Conservation (phyloP, 2,329 filamentous ascomycete species). For the Penicillium nordicum region DNA sequence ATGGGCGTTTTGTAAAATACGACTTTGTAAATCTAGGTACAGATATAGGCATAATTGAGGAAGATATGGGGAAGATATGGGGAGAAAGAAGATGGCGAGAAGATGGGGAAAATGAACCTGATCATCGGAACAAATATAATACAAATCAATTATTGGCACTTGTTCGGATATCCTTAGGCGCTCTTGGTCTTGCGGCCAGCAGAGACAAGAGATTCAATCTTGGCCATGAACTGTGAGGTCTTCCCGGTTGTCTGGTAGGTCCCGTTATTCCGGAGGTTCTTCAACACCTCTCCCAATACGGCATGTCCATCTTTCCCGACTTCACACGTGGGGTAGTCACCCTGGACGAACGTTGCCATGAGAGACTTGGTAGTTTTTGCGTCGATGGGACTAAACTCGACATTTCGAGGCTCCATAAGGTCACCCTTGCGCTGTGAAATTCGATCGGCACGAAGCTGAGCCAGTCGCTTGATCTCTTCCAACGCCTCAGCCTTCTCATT, state of each 20-base stretch:
- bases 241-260: constrained; percentile 40
- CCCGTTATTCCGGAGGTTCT: constrained; percentile 40
- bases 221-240: constrained; percentile 36
- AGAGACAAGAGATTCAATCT: constrained; percentile 39
- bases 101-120: constrained; percentile 1
- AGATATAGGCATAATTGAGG: background rate
- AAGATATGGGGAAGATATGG: background rate
- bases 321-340: constrained; percentile 30
- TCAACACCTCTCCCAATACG: constrained; percentile 32
- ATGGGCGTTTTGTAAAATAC: constrained; percentile 5
- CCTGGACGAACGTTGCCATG: constrained; percentile 32
- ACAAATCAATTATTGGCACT: constrained; percentile 12
- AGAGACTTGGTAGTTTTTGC: constrained; percentile 28
- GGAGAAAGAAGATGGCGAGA: too few species aligned
- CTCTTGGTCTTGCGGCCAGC: constrained; percentile 31
- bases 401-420: constrained; percentile 33
- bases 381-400: constrained; percentile 28
- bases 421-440: constrained; percentile 38
- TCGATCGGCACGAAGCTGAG: constrained; percentile 32
- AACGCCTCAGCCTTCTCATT: constrained; percentile 38
- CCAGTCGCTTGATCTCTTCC: constrained; percentile 34
- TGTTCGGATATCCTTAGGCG: constrained; percentile 10
- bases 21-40: constrained; percentile 16
- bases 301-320: constrained; percentile 21
- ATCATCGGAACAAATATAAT: constrained; percentile 17